Conservation (phyloP, 805 yeast species). For the Cyberlindnera amylophila region DNA sequence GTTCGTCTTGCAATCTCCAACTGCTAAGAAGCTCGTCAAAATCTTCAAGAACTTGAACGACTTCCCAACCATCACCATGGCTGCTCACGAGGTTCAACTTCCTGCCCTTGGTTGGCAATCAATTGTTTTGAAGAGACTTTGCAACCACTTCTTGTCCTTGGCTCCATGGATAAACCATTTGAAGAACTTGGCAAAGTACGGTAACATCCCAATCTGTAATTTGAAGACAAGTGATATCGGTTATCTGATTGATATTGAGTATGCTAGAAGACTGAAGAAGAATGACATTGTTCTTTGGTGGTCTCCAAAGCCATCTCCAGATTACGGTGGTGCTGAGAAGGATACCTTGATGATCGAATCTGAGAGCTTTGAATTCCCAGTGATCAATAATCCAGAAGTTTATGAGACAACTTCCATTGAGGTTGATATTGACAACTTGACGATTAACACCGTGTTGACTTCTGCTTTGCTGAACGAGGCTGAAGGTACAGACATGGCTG, state of each 20-base stretch:
- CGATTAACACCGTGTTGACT: constrained; percentile 82
- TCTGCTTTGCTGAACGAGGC: constrained; percentile 82
- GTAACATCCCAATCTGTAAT: constrained; percentile 85
- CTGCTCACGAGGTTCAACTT: constrained; percentile 51
- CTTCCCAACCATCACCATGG: constrained; percentile 62
- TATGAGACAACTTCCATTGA: constrained; percentile 79
- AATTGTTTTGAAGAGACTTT: constrained; percentile 56
- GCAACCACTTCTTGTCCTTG: constrained; percentile 67
- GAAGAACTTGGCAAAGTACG: constrained; percentile 60
- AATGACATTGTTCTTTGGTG: constrained; percentile 86
- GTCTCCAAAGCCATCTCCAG: constrained; percentile 78
- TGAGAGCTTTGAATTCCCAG: constrained; percentile 66
- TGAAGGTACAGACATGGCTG: constrained; percentile 78
- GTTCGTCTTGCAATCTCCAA: constrained; percentile 73
- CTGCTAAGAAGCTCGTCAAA: constrained; percentile 41
- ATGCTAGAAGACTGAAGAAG: constrained; percentile 69
- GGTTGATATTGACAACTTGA: constrained; percentile 70
- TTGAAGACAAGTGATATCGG: constrained; percentile 73
- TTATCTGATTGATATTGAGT: constrained; percentile 78
- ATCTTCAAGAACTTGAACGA: constrained; percentile 45
- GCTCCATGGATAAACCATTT: constrained; percentile 71
- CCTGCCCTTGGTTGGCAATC: constrained; percentile 85
- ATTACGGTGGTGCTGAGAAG: constrained; percentile 76
- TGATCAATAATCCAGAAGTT: constrained; percentile 71
- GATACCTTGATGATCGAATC: constrained; percentile 47